A percentile compares a stretch with the other conserved stretches of the same genome.
Evolutionary conservation across 1,284 basidiomycete species (phyloP).

Genomic region (Puccinia novopanici): DNA sequence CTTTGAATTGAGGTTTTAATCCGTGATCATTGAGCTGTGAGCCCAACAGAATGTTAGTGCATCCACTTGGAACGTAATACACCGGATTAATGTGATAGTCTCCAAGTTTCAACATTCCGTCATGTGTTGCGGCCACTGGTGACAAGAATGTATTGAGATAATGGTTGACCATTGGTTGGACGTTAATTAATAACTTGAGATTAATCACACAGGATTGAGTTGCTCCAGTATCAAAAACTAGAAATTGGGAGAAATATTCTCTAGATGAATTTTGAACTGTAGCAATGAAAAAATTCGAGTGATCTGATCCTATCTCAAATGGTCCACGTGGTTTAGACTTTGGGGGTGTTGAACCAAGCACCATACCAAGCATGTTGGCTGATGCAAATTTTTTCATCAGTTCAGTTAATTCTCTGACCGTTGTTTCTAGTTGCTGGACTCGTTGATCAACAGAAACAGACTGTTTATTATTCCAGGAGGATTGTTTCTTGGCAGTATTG

Average conservation of each 20-base stretch:
- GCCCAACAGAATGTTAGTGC: not conserved
- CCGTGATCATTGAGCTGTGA: slow-evolving; percentile 21
- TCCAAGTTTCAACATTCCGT: not conserved
- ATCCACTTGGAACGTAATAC: slow-evolving; percentile 8
- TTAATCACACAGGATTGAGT: slow-evolving; percentile 11
- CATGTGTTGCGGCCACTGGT: not conserved
- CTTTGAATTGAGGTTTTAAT: not conserved
- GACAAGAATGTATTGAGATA: not conserved
- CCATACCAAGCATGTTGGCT: slow-evolving; percentile 2
- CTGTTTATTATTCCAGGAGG: not conserved
- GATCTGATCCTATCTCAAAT: not conserved
- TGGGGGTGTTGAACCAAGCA: not conserved
- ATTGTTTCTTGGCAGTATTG: not conserved
- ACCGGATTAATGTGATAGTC: not conserved
- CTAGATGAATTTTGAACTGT: not conserved
- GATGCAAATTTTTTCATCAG: slow-evolving; percentile 4
- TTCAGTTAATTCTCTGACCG: not conserved
- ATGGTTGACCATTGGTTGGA: not conserved
- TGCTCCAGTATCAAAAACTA: slow-evolving; percentile 1
- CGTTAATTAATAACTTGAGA: not conserved
- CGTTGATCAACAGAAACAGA: not conserved
- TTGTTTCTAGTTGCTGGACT: not conserved
- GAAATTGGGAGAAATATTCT: not conserved
- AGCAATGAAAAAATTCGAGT: too few species aligned
- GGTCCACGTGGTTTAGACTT: not conserved